phyloP scores from a whole-genome alignment of 2,329 filamentous ascomycete genomes.

The Aspergillus fumigatus region DNA sequence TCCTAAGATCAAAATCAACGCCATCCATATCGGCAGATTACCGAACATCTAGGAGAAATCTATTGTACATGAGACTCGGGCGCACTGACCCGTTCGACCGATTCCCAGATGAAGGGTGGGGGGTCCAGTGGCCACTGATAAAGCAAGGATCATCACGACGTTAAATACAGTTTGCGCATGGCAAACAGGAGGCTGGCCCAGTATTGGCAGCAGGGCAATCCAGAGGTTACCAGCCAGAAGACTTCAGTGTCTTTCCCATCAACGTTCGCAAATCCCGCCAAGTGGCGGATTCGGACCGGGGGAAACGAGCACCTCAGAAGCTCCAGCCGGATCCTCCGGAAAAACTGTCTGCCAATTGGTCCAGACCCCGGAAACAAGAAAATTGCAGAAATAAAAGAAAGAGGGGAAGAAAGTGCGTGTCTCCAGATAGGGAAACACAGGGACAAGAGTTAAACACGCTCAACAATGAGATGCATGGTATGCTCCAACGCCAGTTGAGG shows the following conservation, averaged over 20 bases:
- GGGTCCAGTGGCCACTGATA: not conserved
- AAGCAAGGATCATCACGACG: not conserved
- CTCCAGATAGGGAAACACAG: not conserved
- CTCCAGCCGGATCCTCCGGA: not conserved
- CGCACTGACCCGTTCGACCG: not conserved
- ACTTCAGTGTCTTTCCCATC: not conserved
- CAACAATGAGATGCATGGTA: not conserved
- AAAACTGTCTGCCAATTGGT: not conserved
- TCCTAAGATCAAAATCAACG: not conserved
- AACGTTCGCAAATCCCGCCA: not conserved
- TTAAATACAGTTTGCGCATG: not conserved
- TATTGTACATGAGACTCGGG: not conserved
- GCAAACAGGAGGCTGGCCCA: not conserved
- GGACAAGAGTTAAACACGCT: not conserved
- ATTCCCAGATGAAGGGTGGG: not conserved
- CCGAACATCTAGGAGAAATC: not conserved
- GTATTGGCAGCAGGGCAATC: not conserved
- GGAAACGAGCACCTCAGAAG: not conserved
- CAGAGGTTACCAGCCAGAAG: not conserved
- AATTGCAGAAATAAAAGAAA: conserved; percentile 3
- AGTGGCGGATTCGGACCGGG: not conserved
- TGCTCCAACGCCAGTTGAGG: not conserved
- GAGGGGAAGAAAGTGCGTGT: not conserved
- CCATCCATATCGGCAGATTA: not conserved
- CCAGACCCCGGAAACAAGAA: not conserved